phyloP scores from a whole-genome alignment of 2,329 filamentous ascomycete genomes.

The Chaetomium olivaceum region DNA sequence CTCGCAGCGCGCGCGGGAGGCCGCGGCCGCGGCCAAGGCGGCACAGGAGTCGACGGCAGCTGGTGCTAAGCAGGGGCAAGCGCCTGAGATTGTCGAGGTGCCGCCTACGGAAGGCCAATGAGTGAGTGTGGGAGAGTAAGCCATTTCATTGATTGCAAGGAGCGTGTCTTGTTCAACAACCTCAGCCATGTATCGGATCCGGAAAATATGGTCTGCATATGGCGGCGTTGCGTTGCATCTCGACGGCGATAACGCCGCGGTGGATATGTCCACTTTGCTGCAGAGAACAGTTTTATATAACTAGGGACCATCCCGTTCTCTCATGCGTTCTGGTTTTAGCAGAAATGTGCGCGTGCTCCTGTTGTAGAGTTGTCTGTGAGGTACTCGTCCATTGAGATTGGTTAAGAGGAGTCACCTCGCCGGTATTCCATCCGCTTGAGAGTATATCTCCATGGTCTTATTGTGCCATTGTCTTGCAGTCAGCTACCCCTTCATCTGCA shows the following conservation, averaged over 20 bases:
- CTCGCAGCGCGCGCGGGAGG: constrained; percentile 54
- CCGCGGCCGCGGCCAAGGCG: constrained; percentile 32
- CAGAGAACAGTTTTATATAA: constrained; percentile 4
- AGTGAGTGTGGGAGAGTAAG: constrained; percentile 25
- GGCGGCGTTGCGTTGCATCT: constrained; percentile 7
- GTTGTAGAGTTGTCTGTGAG: not conserved
- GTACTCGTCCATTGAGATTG: constrained; percentile 19
- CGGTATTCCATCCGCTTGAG: not conserved
- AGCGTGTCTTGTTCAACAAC: not conserved
- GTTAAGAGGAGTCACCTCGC: not conserved
- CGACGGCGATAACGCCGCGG: not conserved
- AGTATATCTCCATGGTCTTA: not conserved
- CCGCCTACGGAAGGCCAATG: constrained; percentile 39
- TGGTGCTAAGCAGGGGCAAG: not conserved
- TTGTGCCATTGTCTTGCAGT: too few relatives aligned
- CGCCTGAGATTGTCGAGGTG: not conserved
- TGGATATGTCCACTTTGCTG: not conserved
- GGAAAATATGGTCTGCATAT: constrained; percentile 14
- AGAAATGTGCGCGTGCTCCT: not conserved
- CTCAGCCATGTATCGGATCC: not conserved
- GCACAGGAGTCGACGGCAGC: not conserved
- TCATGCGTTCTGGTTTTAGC: not conserved
- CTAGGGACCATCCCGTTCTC: not conserved
- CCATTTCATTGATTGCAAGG: not conserved
- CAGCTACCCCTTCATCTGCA: too few relatives aligned